These are phyloP conservation scores for Trichophyton rubrum DNA, from an alignment of 2,329 filamentous ascomycete genomes.

Conservation along the genomic window DNA sequence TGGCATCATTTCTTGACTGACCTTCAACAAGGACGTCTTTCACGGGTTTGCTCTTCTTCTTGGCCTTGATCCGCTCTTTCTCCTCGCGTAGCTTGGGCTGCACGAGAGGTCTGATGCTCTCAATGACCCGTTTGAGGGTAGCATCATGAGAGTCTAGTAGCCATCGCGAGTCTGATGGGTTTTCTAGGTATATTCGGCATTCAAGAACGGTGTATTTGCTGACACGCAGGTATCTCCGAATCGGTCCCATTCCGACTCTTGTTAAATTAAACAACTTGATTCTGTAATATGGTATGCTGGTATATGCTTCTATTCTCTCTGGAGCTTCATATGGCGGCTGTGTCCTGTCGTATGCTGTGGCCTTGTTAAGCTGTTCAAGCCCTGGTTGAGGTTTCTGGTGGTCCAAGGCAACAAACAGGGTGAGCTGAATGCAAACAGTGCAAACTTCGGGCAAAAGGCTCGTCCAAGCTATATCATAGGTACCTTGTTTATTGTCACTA, in stretches of 20 bases:
- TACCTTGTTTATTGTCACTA: not conserved
- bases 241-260: slow-evolving; percentile 56
- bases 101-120: slow-evolving; percentile 71
- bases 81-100: slow-evolving; percentile 87
- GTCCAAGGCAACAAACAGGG: not conserved
- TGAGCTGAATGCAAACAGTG: slow-evolving; percentile 7
- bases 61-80: slow-evolving; percentile 47
- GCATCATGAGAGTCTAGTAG: slow-evolving; percentile 72
- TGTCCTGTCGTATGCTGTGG: not conserved
- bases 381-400: not conserved
- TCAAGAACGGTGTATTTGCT: slow-evolving; percentile 92
- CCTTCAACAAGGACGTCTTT: slow-evolving; percentile 80
- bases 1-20: slow-evolving; percentile 28
- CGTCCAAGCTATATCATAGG: not conserved
- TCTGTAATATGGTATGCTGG: not conserved
- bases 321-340: not conserved
- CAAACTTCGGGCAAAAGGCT: slow-evolving; percentile 5
- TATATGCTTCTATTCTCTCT: not conserved
- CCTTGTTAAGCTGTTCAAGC: not conserved
- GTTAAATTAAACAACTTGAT: not conserved
- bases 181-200: slow-evolving; percentile 89
- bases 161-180: slow-evolving; percentile 65
- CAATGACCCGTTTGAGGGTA: slow-evolving; percentile 69
- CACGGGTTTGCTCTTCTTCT: slow-evolving; percentile 65
- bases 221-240: slow-evolving; percentile 80